Evolutionary conservation across 805 yeast species (phyloP).

Genomic region (Sporopachydermia lactativora): DNA sequence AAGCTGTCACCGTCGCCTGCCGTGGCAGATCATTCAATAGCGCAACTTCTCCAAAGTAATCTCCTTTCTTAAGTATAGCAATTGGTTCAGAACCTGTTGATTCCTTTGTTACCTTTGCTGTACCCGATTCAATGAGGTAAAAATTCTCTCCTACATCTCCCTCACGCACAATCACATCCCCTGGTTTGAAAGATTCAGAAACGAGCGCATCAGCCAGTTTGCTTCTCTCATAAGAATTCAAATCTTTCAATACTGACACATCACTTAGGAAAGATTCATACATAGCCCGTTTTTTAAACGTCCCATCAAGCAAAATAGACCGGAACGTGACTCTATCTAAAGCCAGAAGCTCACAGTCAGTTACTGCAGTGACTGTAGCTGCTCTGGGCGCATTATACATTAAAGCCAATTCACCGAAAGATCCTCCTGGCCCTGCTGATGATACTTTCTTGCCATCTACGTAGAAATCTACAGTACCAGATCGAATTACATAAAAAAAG

Average conservation of each 20-base stretch:
- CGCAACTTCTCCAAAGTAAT: slow-evolving; percentile 95
- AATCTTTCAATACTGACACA: slow-evolving; percentile 64
- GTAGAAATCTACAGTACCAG: slow-evolving; percentile 69
- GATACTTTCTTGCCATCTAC: slow-evolving; percentile 54
- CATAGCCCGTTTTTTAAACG: slow-evolving; percentile 79
- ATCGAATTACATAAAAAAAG: slow-evolving; percentile 74
- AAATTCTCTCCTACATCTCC: slow-evolving; percentile 78
- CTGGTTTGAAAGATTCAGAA: slow-evolving; percentile 57
- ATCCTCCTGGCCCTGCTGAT: slow-evolving; percentile 71
- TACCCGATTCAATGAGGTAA: slow-evolving; percentile 67
- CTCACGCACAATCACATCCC: slow-evolving; percentile 64
- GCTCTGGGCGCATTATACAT: slow-evolving; percentile 98
- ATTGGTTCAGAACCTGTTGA: slow-evolving; percentile 41
- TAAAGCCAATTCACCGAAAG: slow-evolving; percentile 93
- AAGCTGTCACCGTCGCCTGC: slow-evolving; percentile 83
- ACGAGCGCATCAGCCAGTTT: slow-evolving; percentile 91
- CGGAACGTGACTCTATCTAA: slow-evolving; percentile 88
- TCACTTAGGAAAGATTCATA: slow-evolving; percentile 80
- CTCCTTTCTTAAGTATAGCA: slow-evolving; percentile 56
- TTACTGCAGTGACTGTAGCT: slow-evolving; percentile 70
- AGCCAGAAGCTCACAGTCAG: slow-evolving; percentile 76
- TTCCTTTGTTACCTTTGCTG: slow-evolving; percentile 54
- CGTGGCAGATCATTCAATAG: slow-evolving; percentile 83
- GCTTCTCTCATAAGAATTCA: slow-evolving; percentile 70
- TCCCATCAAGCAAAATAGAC: slow-evolving; percentile 78